These are phyloP conservation scores for Lignosus rhinocerotis DNA, from an alignment of 1,284 basidiomycete genomes.

Conservation along the genomic window DNA sequence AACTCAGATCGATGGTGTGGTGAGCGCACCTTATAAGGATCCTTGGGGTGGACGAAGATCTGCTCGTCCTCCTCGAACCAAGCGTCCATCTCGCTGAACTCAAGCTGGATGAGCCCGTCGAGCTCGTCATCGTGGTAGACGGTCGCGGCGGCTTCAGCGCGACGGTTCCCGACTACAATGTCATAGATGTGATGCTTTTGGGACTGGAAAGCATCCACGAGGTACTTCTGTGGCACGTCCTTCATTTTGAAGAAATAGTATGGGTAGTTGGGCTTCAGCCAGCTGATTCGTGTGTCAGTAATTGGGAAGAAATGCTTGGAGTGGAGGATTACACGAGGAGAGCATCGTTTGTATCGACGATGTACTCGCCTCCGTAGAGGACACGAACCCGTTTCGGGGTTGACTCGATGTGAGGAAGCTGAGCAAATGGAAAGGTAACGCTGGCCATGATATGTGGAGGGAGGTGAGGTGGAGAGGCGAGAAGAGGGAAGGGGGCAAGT, in stretches of 20 bases:
- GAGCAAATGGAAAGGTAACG: conserved; percentile 21
- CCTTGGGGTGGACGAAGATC: conserved; percentile 61
- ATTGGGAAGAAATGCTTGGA: too few species aligned
- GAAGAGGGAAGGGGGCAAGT: conserved; percentile 10
- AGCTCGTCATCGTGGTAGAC: conserved; percentile 44
- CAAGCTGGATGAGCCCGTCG: conserved; percentile 48
- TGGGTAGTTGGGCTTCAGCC: conserved; percentile 56
- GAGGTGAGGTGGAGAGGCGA: not conserved
- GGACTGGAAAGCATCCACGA: conserved; percentile 35
- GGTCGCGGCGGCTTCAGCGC: conserved; percentile 43
- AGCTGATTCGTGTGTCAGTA: conserved; percentile 39
- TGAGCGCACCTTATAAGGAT: conserved; percentile 62
- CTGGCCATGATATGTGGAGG: conserved; percentile 8
- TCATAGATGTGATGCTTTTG: conserved; percentile 41
- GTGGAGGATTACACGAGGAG: conserved; percentile 54
- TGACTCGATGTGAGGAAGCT: conserved; percentile 30
- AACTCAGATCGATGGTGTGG: not conserved
- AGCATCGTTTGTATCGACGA: conserved; percentile 54
- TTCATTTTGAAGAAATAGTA: conserved; percentile 50
- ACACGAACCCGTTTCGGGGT: conserved; percentile 51
- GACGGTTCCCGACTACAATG: conserved; percentile 43
- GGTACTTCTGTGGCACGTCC: conserved; percentile 43
- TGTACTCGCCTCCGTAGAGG: conserved; percentile 49
- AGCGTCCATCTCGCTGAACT: conserved; percentile 52
- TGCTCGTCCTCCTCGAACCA: conserved; percentile 73